Evolutionary conservation across 2,329 filamentous ascomycete genomes (phyloP), one percentile per base, ranked within the genome.

Genomic region (Tolypocladium nubicola): DNA sequence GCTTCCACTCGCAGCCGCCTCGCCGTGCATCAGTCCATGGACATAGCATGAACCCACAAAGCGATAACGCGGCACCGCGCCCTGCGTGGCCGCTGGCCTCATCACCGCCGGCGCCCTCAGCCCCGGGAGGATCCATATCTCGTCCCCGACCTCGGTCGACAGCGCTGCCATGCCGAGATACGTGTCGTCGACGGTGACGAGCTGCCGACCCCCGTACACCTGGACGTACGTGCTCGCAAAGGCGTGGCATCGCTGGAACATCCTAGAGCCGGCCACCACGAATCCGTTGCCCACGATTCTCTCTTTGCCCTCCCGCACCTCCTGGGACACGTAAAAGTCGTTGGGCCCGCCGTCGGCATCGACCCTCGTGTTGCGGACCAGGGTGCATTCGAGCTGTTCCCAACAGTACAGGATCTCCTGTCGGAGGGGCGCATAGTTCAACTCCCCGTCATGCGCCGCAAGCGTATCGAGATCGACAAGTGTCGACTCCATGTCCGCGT

Each of bases 71-170:
- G 33, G 10, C 8, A 21, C 26, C 10, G 38, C 13, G 0, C 52
- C 57, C 33, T 14, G 56, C 35, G 2, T 54, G 49, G 45, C 45
- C 45, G 23, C 45, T 47, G 45, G 45, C 45, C 45, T 16, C 45
- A 47, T 10, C 23, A 66, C 57, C 10, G 59, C 62, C 8, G 61
- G 63, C 8, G 59, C 57, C 14, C 58, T 59, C 54, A 66, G 41
- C 23, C 65, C 64, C 11, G 65, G 59, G 33, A 67, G 26, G 37
- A 64, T 57, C 61, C 61, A 62, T 23, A 66, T 60, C 60, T 68
- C 64, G 58, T 68, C 61, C 35, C 56, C 59, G 7, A 41, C 47
- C 45, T 43, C 43, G 9, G 56, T 56, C 33, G 59, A 45, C 56
- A 66, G 50, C 23, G 63, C 53, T 16, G 58, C 64, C 30, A 65